A percentile compares a stretch with the other conserved stretches of the same genome.
phyloP scores from a whole-genome alignment of 331 rosid genomes.

The Malus hybrid region DNA sequence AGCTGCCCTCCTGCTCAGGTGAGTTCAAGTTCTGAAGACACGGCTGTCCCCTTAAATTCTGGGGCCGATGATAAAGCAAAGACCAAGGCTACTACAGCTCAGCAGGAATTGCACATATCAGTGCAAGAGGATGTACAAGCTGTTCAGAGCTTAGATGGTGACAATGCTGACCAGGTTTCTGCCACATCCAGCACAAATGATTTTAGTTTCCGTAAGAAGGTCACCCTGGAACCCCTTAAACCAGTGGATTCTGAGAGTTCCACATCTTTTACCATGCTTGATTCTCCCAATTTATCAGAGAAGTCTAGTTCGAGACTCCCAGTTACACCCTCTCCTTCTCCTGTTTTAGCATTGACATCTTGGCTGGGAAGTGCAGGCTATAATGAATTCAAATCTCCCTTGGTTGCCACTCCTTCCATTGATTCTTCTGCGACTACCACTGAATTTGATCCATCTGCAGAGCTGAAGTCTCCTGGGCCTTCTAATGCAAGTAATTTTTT shows the following conservation, averaged over 20 bases:
- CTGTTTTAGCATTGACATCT: constrained; percentile 71
- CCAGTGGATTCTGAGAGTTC: constrained; percentile 69
- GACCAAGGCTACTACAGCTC: constrained; percentile 25
- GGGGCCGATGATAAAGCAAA: constrained; percentile 41
- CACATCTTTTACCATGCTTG: constrained; percentile 46
- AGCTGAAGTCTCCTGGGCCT: constrained; percentile 56
- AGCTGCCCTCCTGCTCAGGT: constrained; percentile 89
- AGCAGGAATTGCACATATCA: constrained; percentile 35
- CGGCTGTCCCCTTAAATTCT: constrained; percentile 28
- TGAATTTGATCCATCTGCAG: constrained; percentile 64
- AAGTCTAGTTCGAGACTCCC: constrained; percentile 62
- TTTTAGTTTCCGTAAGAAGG: constrained; percentile 48
- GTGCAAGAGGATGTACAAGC: constrained; percentile 37
- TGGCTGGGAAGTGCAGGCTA: constrained; percentile 74
- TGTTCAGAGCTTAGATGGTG: constrained; percentile 57
- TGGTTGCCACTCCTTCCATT: constrained; percentile 56
- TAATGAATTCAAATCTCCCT: constrained; percentile 54
- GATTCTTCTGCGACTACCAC: constrained; percentile 48
- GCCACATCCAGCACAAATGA: constrained; percentile 59
- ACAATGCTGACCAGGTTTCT: constrained; percentile 64
- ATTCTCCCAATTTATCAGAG: constrained; percentile 82
- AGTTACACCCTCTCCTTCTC: constrained; percentile 44
- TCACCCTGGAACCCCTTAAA: constrained; percentile 32
- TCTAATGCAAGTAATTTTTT: constrained; percentile 53
- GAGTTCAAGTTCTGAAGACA: constrained; percentile 91